Base-by-base conservation (phyloP, 331 rosid species). In the Quercus lobata region DNA sequence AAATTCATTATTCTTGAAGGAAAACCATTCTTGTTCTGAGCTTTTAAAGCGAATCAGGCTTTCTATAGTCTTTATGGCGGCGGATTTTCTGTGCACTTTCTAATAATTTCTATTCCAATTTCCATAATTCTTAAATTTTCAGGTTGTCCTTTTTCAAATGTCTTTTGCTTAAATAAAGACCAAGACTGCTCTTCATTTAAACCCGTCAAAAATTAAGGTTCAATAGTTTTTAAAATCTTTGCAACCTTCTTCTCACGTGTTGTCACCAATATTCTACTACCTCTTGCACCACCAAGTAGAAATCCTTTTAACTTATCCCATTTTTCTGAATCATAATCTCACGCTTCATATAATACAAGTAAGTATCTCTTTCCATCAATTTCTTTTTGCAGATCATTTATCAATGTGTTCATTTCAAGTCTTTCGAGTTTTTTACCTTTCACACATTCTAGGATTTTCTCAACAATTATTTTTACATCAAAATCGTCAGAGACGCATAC, bases 291-390 rank as follows among this genome's bases (percentile, higher is more conserved):
- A 11, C 35, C 57, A 29, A 11, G 21, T 8, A 69, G 7, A 5
- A 71, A 7, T 11, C 1, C 29, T 52, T 57, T 44, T 53, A 81
- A 27, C 0, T 8, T 2, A 17, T 5, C 15, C 84, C 81, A 81
- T 17, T 52, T 46, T 18, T 52, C 19, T 4, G 18, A 5, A 11
- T 80, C 78, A 19, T 55, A 41, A 22, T 80, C 27, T 71, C 79
- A 74, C 58, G 68, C 53, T 68, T 80, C 79, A 56, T 80, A 79
- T 29, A 80, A 24, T 4, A 80, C 79, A 7, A 80, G 73, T 1
- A 76, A 54, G 27, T 58, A 58, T 34, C 57, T 32, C 11, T 76
- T 58, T 34, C 73, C 77, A 11, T 1, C 68, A 4, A 70, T 25
- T 29, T 29, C 1, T 63, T 63, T 24, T 19, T 17, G 32, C 25